Evolutionary conservation across 2,329 filamentous ascomycete genomes (phyloP), one percentile per base, ranked within the genome.

Genomic region (Apiospora marii): DNA sequence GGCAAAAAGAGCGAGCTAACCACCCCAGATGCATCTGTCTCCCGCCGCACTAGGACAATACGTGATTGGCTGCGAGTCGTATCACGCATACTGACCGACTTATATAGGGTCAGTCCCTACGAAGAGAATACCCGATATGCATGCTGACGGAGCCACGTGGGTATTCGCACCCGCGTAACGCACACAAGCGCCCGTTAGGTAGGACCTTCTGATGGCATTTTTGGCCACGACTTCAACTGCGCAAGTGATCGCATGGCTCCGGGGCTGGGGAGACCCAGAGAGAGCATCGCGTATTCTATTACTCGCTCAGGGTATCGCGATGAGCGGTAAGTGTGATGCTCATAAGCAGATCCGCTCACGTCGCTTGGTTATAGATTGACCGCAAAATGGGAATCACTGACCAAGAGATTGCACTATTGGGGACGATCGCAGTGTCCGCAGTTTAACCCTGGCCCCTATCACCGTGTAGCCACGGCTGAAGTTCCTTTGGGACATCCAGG

Each of bases 101-200:
- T 64, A 61, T 37, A 64, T 64, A 41, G 10, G 27, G 16, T 34
- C 58, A 64, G 34, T 64, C 58, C 58, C 34, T 14, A 19, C 3
- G 27, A 37, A 37, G 30, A 64, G 22, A 64, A 64, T 64, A 64
- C 19, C 19, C 19, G 27, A 37, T 14, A n/a, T 64, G 58, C 58
- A 64, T 41, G 58, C 58, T 64, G 58, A 64, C 34, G 58, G 58
- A 41, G 58, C 58, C 58, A 41, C 58, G 34, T 64, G 58, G 58
- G 19, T 22, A 41, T 64, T 37, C 22, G 30, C 58, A 41, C 58
- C 34, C 34, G 10, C 34, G 58, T 6, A 64, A 41, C 22, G 34
- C 58, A 64, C 30, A 61, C 53, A 37, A 61, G 53, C 53, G 53
- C 58, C 58, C 22, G 24, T 37, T 41, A 41, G 34, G 34, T 34